Conservation (phyloP, 192 early-diverging fungal species). For the Gryganskiella cystojenkinii region DNA sequence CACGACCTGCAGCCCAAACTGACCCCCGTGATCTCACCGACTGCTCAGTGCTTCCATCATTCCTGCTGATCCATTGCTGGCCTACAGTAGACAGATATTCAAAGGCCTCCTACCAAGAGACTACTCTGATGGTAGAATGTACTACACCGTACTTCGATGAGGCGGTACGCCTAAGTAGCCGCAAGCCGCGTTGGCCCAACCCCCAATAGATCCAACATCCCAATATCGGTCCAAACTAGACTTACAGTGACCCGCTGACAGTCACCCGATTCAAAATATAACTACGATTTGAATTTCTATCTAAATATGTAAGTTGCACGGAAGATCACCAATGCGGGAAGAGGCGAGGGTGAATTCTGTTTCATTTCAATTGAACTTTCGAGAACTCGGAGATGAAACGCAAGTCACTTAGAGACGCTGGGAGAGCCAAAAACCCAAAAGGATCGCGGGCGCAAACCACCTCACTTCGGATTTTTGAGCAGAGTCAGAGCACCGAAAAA, state of each 20-base stretch:
- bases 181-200: constrained; percentile 33
- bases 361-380: no score
- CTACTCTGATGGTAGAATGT: constrained; percentile 27
- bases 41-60: constrained; percentile 55
- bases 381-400: no score
- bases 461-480: no score
- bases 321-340: no score
- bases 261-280: constrained; percentile 50
- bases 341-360: no score
- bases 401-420: no score
- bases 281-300: no score
- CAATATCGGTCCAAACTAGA: constrained; percentile 45
- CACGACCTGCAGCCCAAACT: constrained; percentile 53
- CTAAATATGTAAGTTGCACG: no score
- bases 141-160: constrained; percentile 52
- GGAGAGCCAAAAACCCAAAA: no score
- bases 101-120: constrained; percentile 46
- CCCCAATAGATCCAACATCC: constrained; percentile 45
- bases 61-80: constrained; percentile 53
- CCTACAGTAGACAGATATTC: constrained; percentile 49
- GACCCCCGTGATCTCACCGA: constrained; percentile 52
- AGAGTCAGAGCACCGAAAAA: not conserved
- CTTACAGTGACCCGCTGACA: constrained; percentile 40
- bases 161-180: constrained; percentile 55
- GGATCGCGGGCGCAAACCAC: no score